Evolutionary conservation across 371 early-diverging fungal genomes (phyloP).

Genomic region (Mucor racemosus): DNA sequence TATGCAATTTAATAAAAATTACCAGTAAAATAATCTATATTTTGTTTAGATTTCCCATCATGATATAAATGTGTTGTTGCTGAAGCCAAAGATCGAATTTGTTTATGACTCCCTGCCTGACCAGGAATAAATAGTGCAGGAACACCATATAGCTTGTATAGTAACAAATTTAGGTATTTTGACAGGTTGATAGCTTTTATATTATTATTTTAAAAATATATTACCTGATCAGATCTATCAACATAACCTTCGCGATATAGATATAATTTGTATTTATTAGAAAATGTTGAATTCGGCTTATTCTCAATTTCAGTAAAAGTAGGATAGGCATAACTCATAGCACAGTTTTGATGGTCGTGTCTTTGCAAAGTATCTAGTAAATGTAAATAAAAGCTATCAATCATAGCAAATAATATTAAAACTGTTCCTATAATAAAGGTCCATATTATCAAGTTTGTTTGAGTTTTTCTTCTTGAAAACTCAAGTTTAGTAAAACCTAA

Average conservation of each 20-base stretch:
- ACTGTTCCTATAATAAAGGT: neutral
- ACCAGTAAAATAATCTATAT: constrained; percentile 86
- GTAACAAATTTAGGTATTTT: neutral
- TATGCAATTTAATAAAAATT: constrained; percentile 9
- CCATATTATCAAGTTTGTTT: neutral
- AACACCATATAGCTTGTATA: constrained; percentile 49
- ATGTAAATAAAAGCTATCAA: constrained; percentile 16
- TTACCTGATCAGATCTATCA: constrained; percentile 35
- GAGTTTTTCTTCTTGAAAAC: neutral
- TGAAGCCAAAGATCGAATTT: constrained; percentile 83
- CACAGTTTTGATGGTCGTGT: constrained; percentile 66
- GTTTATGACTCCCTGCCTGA: constrained; percentile 88
- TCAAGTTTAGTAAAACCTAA: constrained; percentile 13
- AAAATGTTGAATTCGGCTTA: constrained; percentile 55
- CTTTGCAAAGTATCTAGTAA: constrained; percentile 13
- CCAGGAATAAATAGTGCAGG: constrained; percentile 95
- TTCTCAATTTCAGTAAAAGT: constrained; percentile 57
- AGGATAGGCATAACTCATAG: constrained; percentile 85
- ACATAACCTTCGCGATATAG: constrained; percentile 74
- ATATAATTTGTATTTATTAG: constrained; percentile 75
- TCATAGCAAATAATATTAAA: neutral
- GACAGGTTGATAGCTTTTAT: neutral
- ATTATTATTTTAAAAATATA: too few species aligned
- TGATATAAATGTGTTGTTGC: constrained; percentile 62
- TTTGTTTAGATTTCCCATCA: constrained; percentile 20